These are phyloP conservation scores for Penicillium sp. DNA, from an alignment of 2,329 filamentous ascomycete species.

Conservation along the genomic window DNA sequence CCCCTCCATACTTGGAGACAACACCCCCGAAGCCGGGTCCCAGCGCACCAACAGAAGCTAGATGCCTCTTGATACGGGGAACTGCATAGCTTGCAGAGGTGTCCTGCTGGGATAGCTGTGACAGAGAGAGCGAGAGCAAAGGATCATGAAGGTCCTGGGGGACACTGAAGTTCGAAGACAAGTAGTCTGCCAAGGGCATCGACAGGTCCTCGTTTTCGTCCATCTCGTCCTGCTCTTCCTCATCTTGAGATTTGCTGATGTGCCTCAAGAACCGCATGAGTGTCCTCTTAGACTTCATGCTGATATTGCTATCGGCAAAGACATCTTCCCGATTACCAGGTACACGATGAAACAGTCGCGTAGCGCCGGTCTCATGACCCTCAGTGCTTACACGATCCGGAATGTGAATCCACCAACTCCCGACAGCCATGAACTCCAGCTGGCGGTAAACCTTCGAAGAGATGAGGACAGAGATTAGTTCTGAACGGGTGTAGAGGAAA, in stretches of 20 bases:
- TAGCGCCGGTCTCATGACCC: conserved; percentile 16
- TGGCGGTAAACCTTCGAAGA: conserved; percentile 85
- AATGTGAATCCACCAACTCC: conserved; percentile 80
- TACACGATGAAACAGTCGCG: conserved; percentile 63
- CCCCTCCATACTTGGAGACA: conserved; percentile 88
- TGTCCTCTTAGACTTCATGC: conserved; percentile 76
- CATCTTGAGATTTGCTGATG: conserved; percentile 66
- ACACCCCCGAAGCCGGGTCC: conserved; percentile 88
- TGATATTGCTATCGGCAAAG: conserved; percentile 74
- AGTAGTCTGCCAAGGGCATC: conserved; percentile 51
- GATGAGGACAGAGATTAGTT: conserved; percentile 77
- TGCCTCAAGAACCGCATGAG: conserved; percentile 95
- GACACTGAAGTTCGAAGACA: conserved; percentile 62
- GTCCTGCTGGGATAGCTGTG: conserved; percentile 56
- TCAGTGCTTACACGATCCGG: conserved; percentile 22
- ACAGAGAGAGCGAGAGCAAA: conserved; percentile 71
- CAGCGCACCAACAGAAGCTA: conserved; percentile 83
- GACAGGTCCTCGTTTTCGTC: conserved; percentile 59
- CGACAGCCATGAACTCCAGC: conserved; percentile 90
- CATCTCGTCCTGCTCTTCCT: conserved; percentile 30
- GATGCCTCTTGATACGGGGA: conserved; percentile 72
- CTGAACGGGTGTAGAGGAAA: conserved; percentile 80
- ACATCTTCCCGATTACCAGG: conserved; percentile 91
- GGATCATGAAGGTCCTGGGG: conserved; percentile 68
- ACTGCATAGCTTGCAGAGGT: conserved; percentile 70